Conservation (phyloP, 306 rosid species). For the Cicer chorassanicum region DNA sequence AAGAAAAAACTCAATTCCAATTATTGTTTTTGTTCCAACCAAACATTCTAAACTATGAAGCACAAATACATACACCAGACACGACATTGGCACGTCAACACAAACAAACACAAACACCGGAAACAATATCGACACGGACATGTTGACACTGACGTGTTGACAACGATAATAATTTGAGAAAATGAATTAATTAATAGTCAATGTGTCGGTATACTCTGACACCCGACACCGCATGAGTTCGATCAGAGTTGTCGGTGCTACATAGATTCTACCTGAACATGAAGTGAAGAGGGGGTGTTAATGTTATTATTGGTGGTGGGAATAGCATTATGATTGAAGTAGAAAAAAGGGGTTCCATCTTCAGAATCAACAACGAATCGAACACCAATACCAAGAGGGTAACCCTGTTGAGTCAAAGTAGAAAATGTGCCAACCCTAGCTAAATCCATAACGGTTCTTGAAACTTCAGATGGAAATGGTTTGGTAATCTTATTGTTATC, state of each 20-base stretch:
- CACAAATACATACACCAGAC: too few species aligned
- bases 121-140: too few species aligned
- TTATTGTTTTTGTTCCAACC: neutral
- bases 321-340: constrained; percentile 50
- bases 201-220: too few species aligned
- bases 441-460: constrained; percentile 84
- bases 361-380: constrained; percentile 73
- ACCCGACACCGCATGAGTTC: too few species aligned
- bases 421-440: constrained; percentile 75
- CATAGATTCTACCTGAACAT: constrained; percentile 65
- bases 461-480: constrained; percentile 85
- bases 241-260: too few species aligned
- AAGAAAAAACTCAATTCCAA: neutral
- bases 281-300: constrained; percentile 64
- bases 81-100: too few species aligned
- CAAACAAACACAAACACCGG: too few species aligned
- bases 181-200: too few species aligned
- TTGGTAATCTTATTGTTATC: constrained; percentile 43
- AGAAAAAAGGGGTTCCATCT: constrained; percentile 76
- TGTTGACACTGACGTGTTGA: too few species aligned
- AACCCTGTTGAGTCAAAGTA: constrained; percentile 61
- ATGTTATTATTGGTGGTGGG: constrained; percentile 17
- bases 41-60: neutral
- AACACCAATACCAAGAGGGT: constrained; percentile 82
- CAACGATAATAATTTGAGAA: too few species aligned